phyloP scores from a whole-genome alignment of 441 rosid species.

The Aleurites moluccanus region DNA sequence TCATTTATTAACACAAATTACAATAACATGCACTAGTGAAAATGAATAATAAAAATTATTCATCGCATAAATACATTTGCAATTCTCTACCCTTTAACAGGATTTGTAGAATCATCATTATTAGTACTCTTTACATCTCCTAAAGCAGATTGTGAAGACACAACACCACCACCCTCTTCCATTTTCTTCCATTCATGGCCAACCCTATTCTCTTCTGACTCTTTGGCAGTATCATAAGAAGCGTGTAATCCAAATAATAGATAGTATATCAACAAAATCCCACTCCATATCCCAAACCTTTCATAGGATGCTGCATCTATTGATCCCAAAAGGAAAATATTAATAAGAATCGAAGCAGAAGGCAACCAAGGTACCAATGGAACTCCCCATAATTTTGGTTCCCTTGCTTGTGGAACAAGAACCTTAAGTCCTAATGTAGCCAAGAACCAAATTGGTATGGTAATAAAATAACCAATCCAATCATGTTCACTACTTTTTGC shows the following conservation, averaged over 20 bases:
- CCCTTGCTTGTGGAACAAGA: constrained; percentile 58
- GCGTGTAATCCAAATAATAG: constrained; percentile 73
- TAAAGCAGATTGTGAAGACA: background rate
- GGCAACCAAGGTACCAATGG: constrained; percentile 85
- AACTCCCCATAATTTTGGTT: constrained; percentile 70
- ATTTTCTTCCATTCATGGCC: constrained; percentile 19
- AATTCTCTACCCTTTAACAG: background rate
- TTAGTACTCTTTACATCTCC: background rate
- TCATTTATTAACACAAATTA: no score
- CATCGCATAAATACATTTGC: background rate
- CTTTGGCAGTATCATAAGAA: constrained; percentile 62
- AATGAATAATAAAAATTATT: background rate
- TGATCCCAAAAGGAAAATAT: constrained; percentile 69
- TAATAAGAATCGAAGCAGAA: constrained; percentile 61
- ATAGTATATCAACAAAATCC: constrained; percentile 54
- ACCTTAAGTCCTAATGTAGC: constrained; percentile 41
- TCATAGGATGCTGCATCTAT: constrained; percentile 45
- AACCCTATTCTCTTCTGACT: constrained; percentile 19
- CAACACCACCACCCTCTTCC: constrained; percentile 34
- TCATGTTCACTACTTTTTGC: constrained; percentile 34
- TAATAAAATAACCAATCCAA: constrained; percentile 61
- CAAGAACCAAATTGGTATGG: constrained; percentile 60
- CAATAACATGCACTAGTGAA: no score
- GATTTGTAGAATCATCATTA: background rate
- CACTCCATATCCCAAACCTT: constrained; percentile 66